Conservation (phyloP, 768 basidiomycete species). For the Russula compacta region DNA sequence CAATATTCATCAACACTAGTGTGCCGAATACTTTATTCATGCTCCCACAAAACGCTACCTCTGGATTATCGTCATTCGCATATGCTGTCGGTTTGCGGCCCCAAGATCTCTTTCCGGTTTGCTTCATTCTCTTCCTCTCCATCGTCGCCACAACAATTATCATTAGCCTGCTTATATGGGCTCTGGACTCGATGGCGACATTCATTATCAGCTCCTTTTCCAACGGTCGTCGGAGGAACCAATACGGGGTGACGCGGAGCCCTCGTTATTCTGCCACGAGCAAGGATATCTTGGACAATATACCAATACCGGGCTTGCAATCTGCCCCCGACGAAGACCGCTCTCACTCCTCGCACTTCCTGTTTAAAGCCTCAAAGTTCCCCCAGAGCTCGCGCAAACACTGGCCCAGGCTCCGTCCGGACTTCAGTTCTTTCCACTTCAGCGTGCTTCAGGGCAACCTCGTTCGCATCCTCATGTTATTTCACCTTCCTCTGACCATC, state of each 20-base stretch:
- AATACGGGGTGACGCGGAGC: slow-evolving; percentile 26
- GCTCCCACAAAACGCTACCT: slow-evolving; percentile 48
- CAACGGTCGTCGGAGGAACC: slow-evolving; percentile 26
- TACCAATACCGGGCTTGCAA: slow-evolving; percentile 19
- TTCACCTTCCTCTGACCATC: slow-evolving; percentile 90
- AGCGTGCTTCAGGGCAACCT: slow-evolving; percentile 84
- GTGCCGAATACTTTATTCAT: slow-evolving; percentile 68
- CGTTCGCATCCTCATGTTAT: slow-evolving; percentile 80
- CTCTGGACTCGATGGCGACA: slow-evolving; percentile 49
- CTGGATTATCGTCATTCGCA: slow-evolving; percentile 78
- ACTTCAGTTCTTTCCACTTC: slow-evolving; percentile 71
- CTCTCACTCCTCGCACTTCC: slow-evolving; percentile 36
- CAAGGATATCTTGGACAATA: slow-evolving; percentile 43
- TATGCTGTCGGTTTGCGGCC: slow-evolving; percentile 76
- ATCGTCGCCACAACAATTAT: slow-evolving; percentile 66
- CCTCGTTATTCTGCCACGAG: slow-evolving; percentile 36
- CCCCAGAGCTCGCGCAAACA: slow-evolving; percentile 28
- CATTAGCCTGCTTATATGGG: slow-evolving; percentile 64
- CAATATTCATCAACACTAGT: slow-evolving; percentile 63
- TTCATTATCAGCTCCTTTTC: slow-evolving; percentile 26
- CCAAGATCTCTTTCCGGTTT: slow-evolving; percentile 73
- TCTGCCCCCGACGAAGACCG: slow-evolving; percentile 40
- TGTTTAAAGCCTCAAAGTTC: slow-evolving; percentile 33
- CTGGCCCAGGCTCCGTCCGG: slow-evolving; percentile 50
- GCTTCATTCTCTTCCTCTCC: slow-evolving; percentile 73